Conservation (phyloP, 225 moss, liverwort and hornwort species). For the Ulota crispa region DNA sequence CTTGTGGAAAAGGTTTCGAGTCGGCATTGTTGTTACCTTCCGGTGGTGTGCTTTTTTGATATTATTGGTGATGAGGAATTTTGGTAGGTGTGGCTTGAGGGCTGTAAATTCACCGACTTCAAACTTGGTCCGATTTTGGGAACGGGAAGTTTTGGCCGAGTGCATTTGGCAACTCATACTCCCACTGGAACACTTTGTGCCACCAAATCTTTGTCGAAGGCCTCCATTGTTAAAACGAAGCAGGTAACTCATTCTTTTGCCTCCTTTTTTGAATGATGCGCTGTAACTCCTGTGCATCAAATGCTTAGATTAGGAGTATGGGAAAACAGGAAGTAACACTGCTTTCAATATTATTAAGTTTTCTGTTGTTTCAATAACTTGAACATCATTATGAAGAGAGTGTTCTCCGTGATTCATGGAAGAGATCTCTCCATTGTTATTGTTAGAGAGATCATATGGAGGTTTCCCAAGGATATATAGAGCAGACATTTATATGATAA, state of each 20-base stretch:
- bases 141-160: slow-evolving; percentile 92
- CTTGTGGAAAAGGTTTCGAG: background rate
- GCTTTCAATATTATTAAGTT: background rate
- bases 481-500: background rate
- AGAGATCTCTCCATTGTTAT: background rate
- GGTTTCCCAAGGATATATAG: background rate
- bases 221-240: slow-evolving; percentile 80
- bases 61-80: background rate
- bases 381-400: background rate
- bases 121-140: slow-evolving; percentile 85
- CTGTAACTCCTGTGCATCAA: background rate
- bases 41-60: background rate
- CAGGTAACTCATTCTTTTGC: slow-evolving; percentile 46
- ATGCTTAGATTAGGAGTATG: background rate
- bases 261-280: too few species aligned
- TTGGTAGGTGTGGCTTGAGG: slow-evolving; percentile 75
- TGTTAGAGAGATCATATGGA: background rate
- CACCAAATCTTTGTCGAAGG: slow-evolving; percentile 84
- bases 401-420: background rate
- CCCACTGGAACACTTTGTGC: slow-evolving; percentile 73
- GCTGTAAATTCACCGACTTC: slow-evolving; percentile 75
- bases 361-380: background rate
- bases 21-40: background rate
- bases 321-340: background rate
- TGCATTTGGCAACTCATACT: slow-evolving; percentile 73